A percentile compares a stretch with the other conserved stretches of the same genome.
These are phyloP conservation scores for Metschnikowia corniflorae DNA, from an alignment of 805 yeast genomes.

Conservation along the genomic window DNA sequence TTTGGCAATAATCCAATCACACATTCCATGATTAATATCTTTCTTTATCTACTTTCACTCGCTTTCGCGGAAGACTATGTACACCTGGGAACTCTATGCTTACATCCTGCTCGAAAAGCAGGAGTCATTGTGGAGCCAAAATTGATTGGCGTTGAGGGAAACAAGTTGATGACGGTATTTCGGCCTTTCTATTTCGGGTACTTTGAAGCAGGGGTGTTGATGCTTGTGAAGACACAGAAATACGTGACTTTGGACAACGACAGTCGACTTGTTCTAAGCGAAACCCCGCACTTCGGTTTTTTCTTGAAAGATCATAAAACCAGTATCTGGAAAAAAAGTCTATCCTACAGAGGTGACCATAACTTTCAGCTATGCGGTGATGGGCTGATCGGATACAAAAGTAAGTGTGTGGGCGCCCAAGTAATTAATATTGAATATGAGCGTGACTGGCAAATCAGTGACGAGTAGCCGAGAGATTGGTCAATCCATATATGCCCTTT, in stretches of 20 bases:
- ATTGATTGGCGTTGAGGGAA: too few species aligned
- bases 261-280: not conserved
- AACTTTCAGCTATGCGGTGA: not conserved
- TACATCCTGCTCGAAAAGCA: too few species aligned
- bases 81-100: too few species aligned
- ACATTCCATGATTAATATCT: too few species aligned
- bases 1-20: too few species aligned
- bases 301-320: not conserved
- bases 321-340: not conserved
- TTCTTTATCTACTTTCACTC: too few species aligned
- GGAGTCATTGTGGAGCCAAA: too few species aligned
- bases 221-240: not conserved
- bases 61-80: too few species aligned
- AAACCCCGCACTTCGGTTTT: not conserved
- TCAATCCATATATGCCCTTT: too few species aligned
- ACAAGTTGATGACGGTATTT: too few species aligned
- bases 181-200: not conserved
- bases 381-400: not conserved
- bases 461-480: too few species aligned
- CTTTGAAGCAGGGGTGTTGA: not conserved
- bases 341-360: not conserved
- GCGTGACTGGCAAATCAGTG: not conserved
- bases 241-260: not conserved
- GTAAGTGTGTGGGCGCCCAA: not conserved
- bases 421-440: not conserved